Base-by-base conservation (phyloP, 805 yeast genomes). In the Brettanomyces custersianus region DNA sequence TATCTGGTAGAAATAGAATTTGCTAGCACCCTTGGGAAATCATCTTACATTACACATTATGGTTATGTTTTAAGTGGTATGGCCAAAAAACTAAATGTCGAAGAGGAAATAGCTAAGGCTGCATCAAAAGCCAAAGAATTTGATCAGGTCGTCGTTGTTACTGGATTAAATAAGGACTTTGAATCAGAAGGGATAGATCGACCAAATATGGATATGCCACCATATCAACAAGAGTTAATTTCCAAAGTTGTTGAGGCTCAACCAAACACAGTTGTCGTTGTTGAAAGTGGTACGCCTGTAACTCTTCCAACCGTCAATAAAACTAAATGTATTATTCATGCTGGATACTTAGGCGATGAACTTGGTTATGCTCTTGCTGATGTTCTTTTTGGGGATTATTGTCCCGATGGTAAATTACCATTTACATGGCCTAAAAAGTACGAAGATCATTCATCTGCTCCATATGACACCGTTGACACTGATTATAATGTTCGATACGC, bases 141-240 rank as follows among this genome's bases (percentile, higher is more conserved):
- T 17, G 81, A 76, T 42, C 72, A 72, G 48, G 79, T 72, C 16
- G 52, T 75, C 15, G 45, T 76, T 31, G 52, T 63, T 36, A 57
- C 70, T 36, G 82, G 83, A 23, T 58, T 72, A 39, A 65, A 69
- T 42, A 55, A 56, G 20, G 79, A 73, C 28, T 74, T 72, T 68
- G 82, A 77, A 51, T 57, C 72, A 19, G 82, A 77, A 51, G 79
- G 81, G 27, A 66, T 59, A 43, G 83, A 76, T 49, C 59, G 81
- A 47, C 48, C 51, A 4, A 42, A 60, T 47, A 59, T 77, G 71
- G 63, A 64, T 31, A 57, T 74, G 20, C 82, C 82, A 20, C 66
- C 68, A 11, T 43, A 49, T 31, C 66, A 69, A 20, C 63, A 69
- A 36, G 60, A 64, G 31, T 60, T 76, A 39, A 61, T 74, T 21